Percentiles rank a stretch among this genome's conserved stretches.
These are phyloP conservation scores for Aspergillus unguis DNA, from an alignment of 2,329 filamentous ascomycete genomes.

Conservation along the genomic window DNA sequence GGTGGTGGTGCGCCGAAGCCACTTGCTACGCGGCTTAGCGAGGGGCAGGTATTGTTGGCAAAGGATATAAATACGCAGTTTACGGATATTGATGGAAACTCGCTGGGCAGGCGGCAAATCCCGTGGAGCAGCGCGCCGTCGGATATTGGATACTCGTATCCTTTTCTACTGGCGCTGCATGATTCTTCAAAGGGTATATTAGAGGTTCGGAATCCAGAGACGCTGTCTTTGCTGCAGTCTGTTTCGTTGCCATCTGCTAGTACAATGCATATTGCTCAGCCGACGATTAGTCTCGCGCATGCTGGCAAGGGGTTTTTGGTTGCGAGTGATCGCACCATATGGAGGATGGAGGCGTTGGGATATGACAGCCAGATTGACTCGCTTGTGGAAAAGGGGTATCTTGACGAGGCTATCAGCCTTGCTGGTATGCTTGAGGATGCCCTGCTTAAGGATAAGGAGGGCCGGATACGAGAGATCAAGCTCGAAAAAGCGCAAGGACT, in stretches of 20 bases:
- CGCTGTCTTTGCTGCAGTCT: conserved; percentile 81
- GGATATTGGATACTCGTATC: conserved; percentile 92
- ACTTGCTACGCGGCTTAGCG: conserved; percentile 74
- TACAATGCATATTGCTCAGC: conserved; percentile 85
- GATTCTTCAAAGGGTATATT: conserved; percentile 76
- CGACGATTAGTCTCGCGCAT: conserved; percentile 90
- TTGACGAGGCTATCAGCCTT: conserved; percentile 90
- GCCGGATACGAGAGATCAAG: conserved; percentile 78
- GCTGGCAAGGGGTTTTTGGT: conserved; percentile 95
- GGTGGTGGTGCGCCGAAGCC: conserved; percentile 89
- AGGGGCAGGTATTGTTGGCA: conserved; percentile 86
- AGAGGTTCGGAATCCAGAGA: conserved; percentile 90
- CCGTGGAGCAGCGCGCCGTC: conserved; percentile 88
- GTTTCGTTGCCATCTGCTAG: conserved; percentile 77
- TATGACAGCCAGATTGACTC: conserved; percentile 88
- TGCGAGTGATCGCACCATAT: conserved; percentile 83
- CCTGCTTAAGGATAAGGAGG: conserved; percentile 75
- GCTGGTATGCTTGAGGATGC: conserved; percentile 90
- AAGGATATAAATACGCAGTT: conserved; percentile 97
- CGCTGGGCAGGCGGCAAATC: conserved; percentile 80
- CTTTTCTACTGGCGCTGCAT: conserved; percentile 86
- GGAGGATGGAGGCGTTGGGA: conserved; percentile 91
- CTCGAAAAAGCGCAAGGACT: conserved; percentile 85
- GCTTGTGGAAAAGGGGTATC: conserved; percentile 67
- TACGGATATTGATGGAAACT: conserved; percentile 76